A percentile compares a stretch with the other conserved stretches of the same genome.
Evolutionary conservation across 192 early-diverging fungal genomes (phyloP).

Genomic region (Helicostylum pulchrum): DNA sequence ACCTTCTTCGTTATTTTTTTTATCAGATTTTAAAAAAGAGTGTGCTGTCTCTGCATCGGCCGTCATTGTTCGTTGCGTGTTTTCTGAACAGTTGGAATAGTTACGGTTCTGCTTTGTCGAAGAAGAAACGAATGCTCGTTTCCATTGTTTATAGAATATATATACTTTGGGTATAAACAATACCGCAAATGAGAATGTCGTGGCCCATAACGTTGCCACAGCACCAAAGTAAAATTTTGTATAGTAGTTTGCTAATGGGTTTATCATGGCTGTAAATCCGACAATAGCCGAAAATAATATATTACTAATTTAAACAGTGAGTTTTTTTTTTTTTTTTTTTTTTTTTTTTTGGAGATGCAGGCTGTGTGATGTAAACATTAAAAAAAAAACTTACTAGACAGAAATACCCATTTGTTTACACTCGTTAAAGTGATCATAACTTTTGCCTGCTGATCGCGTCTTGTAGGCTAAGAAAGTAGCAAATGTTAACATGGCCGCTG

Average conservation of each 20-base stretch:
- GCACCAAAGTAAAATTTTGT: constrained; percentile 41
- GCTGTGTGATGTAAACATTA: background rate
- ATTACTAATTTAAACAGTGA: constrained; percentile 14
- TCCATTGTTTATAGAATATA: constrained; percentile 33
- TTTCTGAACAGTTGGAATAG: too few relatives aligned
- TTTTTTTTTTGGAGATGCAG: constrained; percentile 15
- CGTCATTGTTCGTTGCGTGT: too few relatives aligned
- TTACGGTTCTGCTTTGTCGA: too few relatives aligned
- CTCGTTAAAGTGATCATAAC: constrained; percentile 42
- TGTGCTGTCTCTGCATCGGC: too few relatives aligned
- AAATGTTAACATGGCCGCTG: constrained; percentile 30
- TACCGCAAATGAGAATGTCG: constrained; percentile 43
- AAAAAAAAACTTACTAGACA: constrained; percentile 42
- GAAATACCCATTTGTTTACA: constrained; percentile 49
- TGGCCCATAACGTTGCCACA: constrained; percentile 41
- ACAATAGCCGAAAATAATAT: constrained; percentile 43
- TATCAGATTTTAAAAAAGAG: too few relatives aligned
- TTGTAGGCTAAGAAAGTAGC: constrained; percentile 50
- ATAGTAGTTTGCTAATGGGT: constrained; percentile 38
- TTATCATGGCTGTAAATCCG: constrained; percentile 38
- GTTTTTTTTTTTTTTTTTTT: constrained; percentile 8
- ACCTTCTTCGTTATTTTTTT: too few relatives aligned
- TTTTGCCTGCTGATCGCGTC: constrained; percentile 40
- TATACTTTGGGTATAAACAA: constrained; percentile 42
- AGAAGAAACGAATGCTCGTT: too few relatives aligned